Evolutionary conservation across 1,284 basidiomycete genomes (phyloP), one percentile per base, ranked within the genome.

Genomic region (Fistulinella staudtii): DNA sequence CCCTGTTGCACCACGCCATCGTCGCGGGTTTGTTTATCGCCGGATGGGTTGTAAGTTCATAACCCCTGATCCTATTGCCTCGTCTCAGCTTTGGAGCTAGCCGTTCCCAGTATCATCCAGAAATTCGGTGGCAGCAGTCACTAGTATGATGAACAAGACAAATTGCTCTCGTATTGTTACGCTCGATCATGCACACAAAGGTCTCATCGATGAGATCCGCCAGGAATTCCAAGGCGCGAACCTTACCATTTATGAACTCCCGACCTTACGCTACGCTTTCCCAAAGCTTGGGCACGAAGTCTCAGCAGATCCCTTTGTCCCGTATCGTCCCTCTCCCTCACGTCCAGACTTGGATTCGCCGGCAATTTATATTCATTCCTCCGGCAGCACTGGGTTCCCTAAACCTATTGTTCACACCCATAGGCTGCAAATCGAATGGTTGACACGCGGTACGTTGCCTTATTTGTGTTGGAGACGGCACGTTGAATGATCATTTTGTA

Each of bases 351-450:
- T 52, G 33, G 47, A 56, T 20, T 57, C 61, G 11, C 47, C 55
- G 1, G 50, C 50, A 0, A 33, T 64, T 11, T 69, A 68, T 17
- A 31, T 68, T 8, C 69, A 69, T 40, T 70, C 69, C 3, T 68
- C 66, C 1, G 67, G 69, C 3, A 70, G 66, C 28, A 71, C 65
- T 0, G 67, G 69, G 17, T 62, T 63, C 36, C 68, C 69, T 0
- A 68, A 68, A 41, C 41, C 58, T 1, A 68, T 69, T 24, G 21
- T 57, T 8, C 55, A 56, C 27, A 24, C 43, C 1, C 39, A 68
- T 43, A 50, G 47, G 9, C 39, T 51, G 15, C 53, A 60, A 28
- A 45, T 63, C 2, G 51, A 63, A 10, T 64, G 57, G 53, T 3
- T 63, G n/a, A 27, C 28, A 0, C 49, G 53, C 5, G 36, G 60